A percentile compares a stretch with the other conserved stretches of the same genome.
phyloP scores from a whole-genome alignment of 495 filamentous ascomycete species.

The Cercophora scortea region DNA sequence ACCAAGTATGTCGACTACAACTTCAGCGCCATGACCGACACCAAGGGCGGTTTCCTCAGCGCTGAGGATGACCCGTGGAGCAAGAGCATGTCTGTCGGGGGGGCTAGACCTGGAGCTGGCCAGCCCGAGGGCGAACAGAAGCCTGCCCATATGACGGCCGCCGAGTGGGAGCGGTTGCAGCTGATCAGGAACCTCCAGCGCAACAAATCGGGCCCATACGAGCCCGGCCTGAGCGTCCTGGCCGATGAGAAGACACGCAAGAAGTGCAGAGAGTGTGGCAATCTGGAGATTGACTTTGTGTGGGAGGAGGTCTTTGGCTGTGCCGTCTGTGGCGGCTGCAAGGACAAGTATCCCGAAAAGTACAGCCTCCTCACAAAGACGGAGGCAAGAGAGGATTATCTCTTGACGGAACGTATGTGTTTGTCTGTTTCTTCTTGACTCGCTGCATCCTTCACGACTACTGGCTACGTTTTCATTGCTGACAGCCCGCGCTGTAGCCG shows the following conservation, averaged over 20 bases:
- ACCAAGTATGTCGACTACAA: conserved; percentile 94
- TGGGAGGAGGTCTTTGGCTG: conserved; percentile 78
- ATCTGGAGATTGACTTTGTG: conserved; percentile 84
- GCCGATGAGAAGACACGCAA: conserved; percentile 55
- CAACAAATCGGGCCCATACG: conserved; percentile 73
- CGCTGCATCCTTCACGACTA: not conserved
- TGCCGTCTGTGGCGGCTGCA: conserved; percentile 66
- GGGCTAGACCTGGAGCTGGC: conserved; percentile 1
- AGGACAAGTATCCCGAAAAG: conserved; percentile 82
- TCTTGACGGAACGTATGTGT: conserved; percentile 80
- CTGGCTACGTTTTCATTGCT: not conserved
- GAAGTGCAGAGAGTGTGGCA: conserved; percentile 74
- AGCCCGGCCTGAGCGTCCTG: conserved; percentile 72
- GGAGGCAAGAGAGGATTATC: conserved; percentile 89
- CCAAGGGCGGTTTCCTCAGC: conserved; percentile 88
- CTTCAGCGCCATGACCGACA: conserved; percentile 95
- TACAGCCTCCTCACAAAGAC: conserved; percentile 95
- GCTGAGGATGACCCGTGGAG: conserved; percentile 86
- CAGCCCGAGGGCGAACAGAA: conserved; percentile 51
- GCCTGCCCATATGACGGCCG: conserved; percentile 80
- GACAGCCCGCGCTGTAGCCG: conserved; percentile 43
- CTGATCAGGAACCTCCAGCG: conserved; percentile 58
- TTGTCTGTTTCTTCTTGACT: not conserved
- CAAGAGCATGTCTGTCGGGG: conserved; percentile 55
- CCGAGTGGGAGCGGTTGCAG: conserved; percentile 85